phyloP scores from a whole-genome alignment of 306 rosid genomes.

The Vigna mungo region DNA sequence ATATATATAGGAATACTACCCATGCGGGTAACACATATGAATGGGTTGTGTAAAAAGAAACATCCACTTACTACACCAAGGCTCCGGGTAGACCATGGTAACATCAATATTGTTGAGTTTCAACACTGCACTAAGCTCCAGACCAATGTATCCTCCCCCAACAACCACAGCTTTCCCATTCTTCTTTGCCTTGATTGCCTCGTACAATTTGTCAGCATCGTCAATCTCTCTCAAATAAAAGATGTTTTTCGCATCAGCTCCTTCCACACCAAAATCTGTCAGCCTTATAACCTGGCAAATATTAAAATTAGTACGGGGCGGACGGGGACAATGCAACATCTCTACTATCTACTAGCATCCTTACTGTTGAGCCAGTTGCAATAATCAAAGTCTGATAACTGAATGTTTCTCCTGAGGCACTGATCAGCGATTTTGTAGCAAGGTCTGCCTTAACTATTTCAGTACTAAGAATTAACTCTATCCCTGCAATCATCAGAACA shows the following conservation, averaged over 20 bases:
- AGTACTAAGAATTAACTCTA: conserved; percentile 78
- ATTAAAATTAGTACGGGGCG: conserved; percentile 5
- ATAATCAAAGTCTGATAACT: conserved; percentile 74
- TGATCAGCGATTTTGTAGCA: conserved; percentile 68
- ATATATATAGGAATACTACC: not conserved
- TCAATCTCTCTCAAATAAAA: conserved; percentile 92
- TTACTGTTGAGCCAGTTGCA: conserved; percentile 94
- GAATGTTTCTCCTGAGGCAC: conserved; percentile 73
- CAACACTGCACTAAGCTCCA: conserved; percentile 91
- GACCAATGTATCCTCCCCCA: conserved; percentile 98
- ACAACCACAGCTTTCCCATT: conserved; percentile 90
- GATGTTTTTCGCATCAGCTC: conserved; percentile 97
- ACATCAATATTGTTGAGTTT: conserved; percentile 78
- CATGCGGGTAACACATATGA: not conserved
- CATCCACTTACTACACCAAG: conserved; percentile 97
- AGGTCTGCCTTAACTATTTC: conserved; percentile 90
- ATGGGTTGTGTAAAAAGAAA: conserved; percentile 11
- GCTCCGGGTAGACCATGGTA: conserved; percentile 96
- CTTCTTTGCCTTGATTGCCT: conserved; percentile 77
- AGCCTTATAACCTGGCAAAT: conserved; percentile 75
- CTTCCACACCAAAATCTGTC: conserved; percentile 89
- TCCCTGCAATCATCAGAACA: conserved; percentile 66
- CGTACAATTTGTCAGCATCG: conserved; percentile 84
- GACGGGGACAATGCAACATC: conserved; percentile 28
- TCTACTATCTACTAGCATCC: conserved; percentile 38